A percentile compares a stretch with the other conserved stretches of the same genome.
Conservation (phyloP, 1,284 basidiomycete genomes). For the Pascua sp. region DNA sequence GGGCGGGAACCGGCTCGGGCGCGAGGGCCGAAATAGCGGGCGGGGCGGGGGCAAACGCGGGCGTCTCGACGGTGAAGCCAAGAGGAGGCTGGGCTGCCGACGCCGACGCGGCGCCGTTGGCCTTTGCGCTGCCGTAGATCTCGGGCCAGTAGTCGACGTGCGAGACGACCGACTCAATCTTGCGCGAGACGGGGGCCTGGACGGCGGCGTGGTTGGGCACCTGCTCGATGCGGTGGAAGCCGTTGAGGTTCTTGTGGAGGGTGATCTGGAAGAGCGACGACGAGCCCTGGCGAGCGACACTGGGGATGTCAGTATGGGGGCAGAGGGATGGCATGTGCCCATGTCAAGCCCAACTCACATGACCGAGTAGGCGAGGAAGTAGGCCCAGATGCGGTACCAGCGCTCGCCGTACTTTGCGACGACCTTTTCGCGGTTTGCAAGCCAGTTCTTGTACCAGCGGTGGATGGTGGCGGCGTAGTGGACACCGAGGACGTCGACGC, state of each 20-base stretch:
- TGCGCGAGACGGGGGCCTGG: constrained; percentile 25
- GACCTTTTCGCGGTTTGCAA: constrained; percentile 83
- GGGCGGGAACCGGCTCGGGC: background rate
- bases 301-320: background rate
- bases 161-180: constrained; percentile 28
- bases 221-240: constrained; percentile 78
- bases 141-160: constrained; percentile 36
- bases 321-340: background rate
- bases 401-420: constrained; percentile 82
- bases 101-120: background rate
- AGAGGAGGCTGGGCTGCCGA: background rate
- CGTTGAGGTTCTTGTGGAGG: constrained; percentile 95
- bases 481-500: constrained; percentile 92
- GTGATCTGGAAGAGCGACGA: constrained; percentile 93
- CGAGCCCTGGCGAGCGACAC: constrained; percentile 66
- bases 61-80: background rate
- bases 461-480: constrained; percentile 94
- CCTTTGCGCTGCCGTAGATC: constrained; percentile 10
- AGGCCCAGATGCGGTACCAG: constrained; percentile 87
- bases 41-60: background rate
- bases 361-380: constrained; percentile 75
- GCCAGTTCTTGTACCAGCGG: constrained; percentile 95
- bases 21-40: too few species aligned
- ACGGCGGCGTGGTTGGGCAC: constrained; percentile 62
- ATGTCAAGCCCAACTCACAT: background rate